These are phyloP conservation scores for Centaurea solstitialis DNA, from an alignment of 129 eudicot genomes.

Conservation along the genomic window DNA sequence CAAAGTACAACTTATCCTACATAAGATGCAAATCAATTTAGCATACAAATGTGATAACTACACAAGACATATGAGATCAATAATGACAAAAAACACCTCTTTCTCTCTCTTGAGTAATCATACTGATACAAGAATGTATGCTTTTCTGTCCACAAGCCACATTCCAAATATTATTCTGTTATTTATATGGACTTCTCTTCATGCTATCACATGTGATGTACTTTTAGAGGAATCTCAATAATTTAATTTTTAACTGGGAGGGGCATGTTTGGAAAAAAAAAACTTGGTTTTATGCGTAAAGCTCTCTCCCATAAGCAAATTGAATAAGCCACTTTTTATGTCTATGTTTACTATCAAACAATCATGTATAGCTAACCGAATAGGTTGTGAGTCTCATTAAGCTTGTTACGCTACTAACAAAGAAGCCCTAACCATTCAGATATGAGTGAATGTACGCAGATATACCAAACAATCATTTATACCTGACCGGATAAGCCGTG, in stretches of 20 bases:
- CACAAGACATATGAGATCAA: background rate
- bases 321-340: too few species aligned
- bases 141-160: constrained; percentile 30
- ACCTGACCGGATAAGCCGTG: too few species aligned
- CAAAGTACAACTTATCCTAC: background rate
- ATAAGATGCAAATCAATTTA: background rate
- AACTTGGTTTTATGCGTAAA: too few species aligned
- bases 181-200: constrained; percentile 15
- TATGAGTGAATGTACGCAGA: too few species aligned
- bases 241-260: background rate
- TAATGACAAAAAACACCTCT: background rate
- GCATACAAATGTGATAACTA: background rate
- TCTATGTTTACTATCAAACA: too few species aligned
- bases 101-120: constrained; percentile 1
- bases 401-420: too few species aligned
- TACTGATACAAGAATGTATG: constrained; percentile 17
- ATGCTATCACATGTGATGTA: constrained; percentile 37
- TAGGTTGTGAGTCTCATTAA: too few species aligned
- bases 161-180: constrained; percentile 19
- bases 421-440: too few species aligned
- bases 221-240: constrained; percentile 25
- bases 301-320: too few species aligned
- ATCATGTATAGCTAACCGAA: too few species aligned
- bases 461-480: too few species aligned
- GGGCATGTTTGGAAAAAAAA: too few species aligned